phyloP scores from a whole-genome alignment of 2,329 filamentous ascomycete genomes.

The Exophiala bonariae region DNA sequence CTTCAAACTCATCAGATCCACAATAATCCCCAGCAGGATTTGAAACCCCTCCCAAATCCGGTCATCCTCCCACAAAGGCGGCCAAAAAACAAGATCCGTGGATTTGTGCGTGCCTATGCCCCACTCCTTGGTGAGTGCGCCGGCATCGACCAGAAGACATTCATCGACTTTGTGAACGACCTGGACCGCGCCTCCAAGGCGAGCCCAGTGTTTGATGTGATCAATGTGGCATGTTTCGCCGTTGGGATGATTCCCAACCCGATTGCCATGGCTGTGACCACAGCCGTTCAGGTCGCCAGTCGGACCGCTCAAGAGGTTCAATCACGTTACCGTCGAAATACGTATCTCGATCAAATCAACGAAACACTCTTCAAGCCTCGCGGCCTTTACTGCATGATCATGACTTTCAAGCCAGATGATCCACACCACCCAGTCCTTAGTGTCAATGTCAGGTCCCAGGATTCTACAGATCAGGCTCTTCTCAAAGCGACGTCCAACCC shows the following conservation, averaged over 20 bases:
- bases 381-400: constrained; percentile 56
- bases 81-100: constrained; percentile 48
- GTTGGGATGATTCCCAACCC: constrained; percentile 22
- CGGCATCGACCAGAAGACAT: constrained; percentile 51
- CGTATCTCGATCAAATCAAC: constrained; percentile 58
- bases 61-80: constrained; percentile 56
- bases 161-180: constrained; percentile 50
- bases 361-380: constrained; percentile 57
- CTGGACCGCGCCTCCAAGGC: constrained; percentile 37
- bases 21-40: background rate
- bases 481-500: constrained; percentile 31
- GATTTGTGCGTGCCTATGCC: constrained; percentile 56
- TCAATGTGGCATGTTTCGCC: constrained; percentile 25
- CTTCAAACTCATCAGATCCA: constrained; percentile 9
- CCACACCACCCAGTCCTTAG: constrained; percentile 25
- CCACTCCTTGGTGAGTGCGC: constrained; percentile 45
- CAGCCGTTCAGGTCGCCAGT: constrained; percentile 18
- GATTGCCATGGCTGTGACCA: constrained; percentile 23
- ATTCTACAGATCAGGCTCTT: constrained; percentile 26
- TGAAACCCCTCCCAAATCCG: constrained; percentile 36
- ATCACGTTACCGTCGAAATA: constrained; percentile 44
- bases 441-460: constrained; percentile 34
- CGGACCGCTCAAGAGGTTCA: constrained; percentile 20
- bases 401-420: constrained; percentile 52
- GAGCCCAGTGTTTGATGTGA: constrained; percentile 24